Conservation (phyloP, 1,284 basidiomycete genomes). For the Leccinum griseonigrum region DNA sequence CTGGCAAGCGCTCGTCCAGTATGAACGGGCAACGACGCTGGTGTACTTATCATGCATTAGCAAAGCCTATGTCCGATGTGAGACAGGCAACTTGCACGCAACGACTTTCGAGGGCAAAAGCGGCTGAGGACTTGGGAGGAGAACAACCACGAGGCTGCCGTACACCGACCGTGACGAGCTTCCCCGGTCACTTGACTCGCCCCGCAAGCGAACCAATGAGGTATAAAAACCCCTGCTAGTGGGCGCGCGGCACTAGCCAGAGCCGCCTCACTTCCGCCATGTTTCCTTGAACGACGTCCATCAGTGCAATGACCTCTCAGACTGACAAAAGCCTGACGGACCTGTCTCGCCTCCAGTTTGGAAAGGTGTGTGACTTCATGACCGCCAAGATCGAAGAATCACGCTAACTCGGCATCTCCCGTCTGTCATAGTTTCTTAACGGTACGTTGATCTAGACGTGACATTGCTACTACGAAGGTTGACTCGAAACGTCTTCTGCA, state of each 20-base stretch:
- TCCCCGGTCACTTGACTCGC: no score
- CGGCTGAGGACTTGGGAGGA: no score
- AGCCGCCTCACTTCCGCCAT: neutral
- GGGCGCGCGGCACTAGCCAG: neutral
- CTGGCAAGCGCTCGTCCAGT: no score
- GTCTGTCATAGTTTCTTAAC: conserved; percentile 18
- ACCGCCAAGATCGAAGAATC: neutral
- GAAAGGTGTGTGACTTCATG: conserved; percentile 15
- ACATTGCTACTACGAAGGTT: neutral
- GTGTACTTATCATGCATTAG: no score
- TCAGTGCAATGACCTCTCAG: neutral
- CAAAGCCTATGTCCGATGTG: no score
- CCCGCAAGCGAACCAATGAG: neutral
- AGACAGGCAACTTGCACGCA: no score
- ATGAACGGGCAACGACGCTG: no score
- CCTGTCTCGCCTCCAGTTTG: conserved; percentile 11
- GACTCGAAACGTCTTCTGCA: neutral
- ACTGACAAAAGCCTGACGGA: neutral
- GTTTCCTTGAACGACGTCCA: neutral
- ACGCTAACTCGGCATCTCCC: neutral
- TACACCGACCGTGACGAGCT: no score
- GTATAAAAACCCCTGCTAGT: neutral
- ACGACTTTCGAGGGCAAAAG: no score
- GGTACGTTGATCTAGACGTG: conserved; percentile 7
- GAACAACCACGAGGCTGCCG: neutral